phyloP scores from a whole-genome alignment of 2,329 filamentous ascomycete species.

The Claviceps digitariae region DNA sequence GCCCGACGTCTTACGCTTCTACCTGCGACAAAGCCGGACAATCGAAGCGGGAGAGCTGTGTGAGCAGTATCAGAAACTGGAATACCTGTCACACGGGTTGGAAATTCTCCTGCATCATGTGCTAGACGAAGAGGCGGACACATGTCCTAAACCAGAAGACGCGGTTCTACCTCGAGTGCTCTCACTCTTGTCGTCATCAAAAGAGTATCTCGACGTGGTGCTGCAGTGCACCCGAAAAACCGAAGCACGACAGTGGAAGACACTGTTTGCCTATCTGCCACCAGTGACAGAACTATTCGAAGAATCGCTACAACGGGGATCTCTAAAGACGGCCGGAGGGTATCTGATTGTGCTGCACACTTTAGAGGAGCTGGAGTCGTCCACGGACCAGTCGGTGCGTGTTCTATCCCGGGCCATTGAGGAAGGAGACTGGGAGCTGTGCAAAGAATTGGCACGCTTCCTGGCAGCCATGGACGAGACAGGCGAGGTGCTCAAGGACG shows the following conservation, averaged over 20 bases:
- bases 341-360: slow-evolving; percentile 94
- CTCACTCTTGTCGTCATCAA: slow-evolving; percentile 55
- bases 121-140: slow-evolving; percentile 85
- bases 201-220: slow-evolving; percentile 84
- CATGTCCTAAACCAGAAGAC: slow-evolving; percentile 46
- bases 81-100: slow-evolving; percentile 86
- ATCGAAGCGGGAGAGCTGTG: slow-evolving; percentile 69
- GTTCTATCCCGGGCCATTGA: slow-evolving; percentile 68
- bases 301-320: slow-evolving; percentile 71
- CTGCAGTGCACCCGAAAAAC: slow-evolving; percentile 97
- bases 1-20: slow-evolving; percentile 70
- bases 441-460: slow-evolving; percentile 90
- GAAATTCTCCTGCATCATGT: slow-evolving; percentile 89
- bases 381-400: slow-evolving; percentile 65
- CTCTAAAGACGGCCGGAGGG: slow-evolving; percentile 86
- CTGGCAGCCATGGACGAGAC: slow-evolving; percentile 82
- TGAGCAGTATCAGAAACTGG: slow-evolving; percentile 71
- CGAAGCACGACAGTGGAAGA: slow-evolving; percentile 87
- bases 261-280: slow-evolving; percentile 81
- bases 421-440: slow-evolving; percentile 87
- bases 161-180: slow-evolving; percentile 51
- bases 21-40: slow-evolving; percentile 63
- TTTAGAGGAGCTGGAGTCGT: slow-evolving; percentile 53
- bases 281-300: slow-evolving; percentile 88
- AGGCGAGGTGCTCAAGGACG: slow-evolving; percentile 63